phyloP scores from a whole-genome alignment of 345 rosid species.

The Gossypium bickii region DNA sequence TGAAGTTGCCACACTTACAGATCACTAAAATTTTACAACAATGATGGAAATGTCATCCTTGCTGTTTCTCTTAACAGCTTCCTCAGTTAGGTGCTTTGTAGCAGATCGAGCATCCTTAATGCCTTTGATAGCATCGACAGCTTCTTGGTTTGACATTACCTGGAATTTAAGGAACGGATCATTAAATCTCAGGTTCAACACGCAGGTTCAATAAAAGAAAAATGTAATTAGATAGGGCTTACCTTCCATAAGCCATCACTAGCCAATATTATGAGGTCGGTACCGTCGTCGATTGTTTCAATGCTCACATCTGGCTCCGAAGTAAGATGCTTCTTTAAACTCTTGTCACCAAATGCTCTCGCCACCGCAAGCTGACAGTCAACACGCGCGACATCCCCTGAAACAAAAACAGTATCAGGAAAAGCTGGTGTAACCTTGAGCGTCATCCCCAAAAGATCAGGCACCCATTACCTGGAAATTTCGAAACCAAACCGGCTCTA shows the following conservation, averaged over 20 bases:
- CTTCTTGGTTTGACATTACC: too few relatives aligned
- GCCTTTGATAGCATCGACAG: too few relatives aligned
- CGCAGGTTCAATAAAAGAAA: neutral
- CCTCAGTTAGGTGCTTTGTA: too few relatives aligned
- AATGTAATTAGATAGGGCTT: neutral
- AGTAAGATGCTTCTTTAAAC: conserved; percentile 79
- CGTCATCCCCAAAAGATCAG: neutral
- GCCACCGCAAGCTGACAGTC: conserved; percentile 95
- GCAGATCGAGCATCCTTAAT: too few relatives aligned
- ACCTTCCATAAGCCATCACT: conserved; percentile 98
- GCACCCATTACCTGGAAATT: conserved; percentile 61
- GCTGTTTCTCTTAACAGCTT: too few relatives aligned
- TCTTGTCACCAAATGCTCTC: conserved; percentile 94
- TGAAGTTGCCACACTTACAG: too few relatives aligned
- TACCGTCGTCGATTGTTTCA: conserved; percentile 56
- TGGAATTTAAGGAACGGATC: too few relatives aligned
- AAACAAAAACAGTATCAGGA: neutral
- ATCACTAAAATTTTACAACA: too few relatives aligned
- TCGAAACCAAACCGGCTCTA: conserved; percentile 85
- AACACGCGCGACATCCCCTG: conserved; percentile 91
- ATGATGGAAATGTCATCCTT: too few relatives aligned
- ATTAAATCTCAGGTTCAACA: too few relatives aligned
- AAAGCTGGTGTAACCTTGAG: too few relatives aligned
- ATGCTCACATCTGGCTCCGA: conserved; percentile 70
- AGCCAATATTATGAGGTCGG: conserved; percentile 65